Base-by-base conservation (phyloP, 345 rosid species). In the Melastoma malabathricum region DNA sequence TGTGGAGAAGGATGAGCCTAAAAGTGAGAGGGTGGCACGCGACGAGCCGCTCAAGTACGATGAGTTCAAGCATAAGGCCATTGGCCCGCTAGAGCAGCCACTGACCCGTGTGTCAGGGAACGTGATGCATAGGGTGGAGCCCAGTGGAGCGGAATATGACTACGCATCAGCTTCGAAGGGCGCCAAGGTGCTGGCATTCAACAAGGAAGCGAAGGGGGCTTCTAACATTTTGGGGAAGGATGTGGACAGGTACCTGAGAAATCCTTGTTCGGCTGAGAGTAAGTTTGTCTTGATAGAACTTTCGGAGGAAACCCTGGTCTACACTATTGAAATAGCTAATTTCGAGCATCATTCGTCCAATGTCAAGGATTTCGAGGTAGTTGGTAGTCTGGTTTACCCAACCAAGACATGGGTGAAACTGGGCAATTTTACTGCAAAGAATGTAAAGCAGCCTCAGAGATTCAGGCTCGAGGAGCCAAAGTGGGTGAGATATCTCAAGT, bases 151-250 rank as follows among this genome's bases (percentile, higher is more conserved):
- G 16, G 77, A 79, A 48, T 73, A 73, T 64, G 75, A 79, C 57
- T 75, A 75, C 50, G 84, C 84, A 46, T 73, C 81, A 39, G 68
- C 70, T 29, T 61, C 73, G 15, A 73, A 75, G 58, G 84, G 81
- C 34, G 76, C 84, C 23, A 79, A 79, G 61, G 72, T 72, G 15
- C 56, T 79, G 73, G 64, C 51, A 43, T 67, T 58, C 51, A 75
- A 75, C 56, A 79, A 73, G 74, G 84, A 75, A 59, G 79, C 81
- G 16, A 79, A 79, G 49, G 84, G 79, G 1, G 73, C 84, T 1
- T 52, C 68, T 18, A 75, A 75, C 45, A 66, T 79, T 62, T 55
- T 79, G 63, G 72, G 74, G 44, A 68, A 66, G 68, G 75, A 75
- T 52, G 64, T 67, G 65, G 81, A 79, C 52, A 75, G 75, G 68